A percentile compares a stretch with the other conserved stretches of the same genome.
These are phyloP conservation scores for Metschnikowia borealis DNA, from an alignment of 805 yeast genomes.

Conservation along the genomic window DNA sequence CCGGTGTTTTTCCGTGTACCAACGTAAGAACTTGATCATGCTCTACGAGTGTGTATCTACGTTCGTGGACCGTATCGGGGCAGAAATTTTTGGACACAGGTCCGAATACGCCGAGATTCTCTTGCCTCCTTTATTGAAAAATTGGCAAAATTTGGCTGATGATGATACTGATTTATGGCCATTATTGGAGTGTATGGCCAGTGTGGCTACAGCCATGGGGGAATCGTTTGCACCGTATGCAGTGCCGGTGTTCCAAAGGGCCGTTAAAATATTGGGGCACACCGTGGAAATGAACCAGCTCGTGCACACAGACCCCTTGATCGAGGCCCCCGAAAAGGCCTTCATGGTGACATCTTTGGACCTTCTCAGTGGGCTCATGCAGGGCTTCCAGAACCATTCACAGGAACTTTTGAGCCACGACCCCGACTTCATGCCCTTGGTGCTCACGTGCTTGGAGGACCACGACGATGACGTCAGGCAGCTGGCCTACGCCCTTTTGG, in stretches of 20 bases:
- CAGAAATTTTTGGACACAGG: slow-evolving; percentile 49
- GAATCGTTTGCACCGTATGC: slow-evolving; percentile 87
- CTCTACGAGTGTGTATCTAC: slow-evolving; percentile 90
- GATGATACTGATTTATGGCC: slow-evolving; percentile 89
- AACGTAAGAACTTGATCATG: slow-evolving; percentile 74
- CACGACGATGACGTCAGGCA: slow-evolving; percentile 86
- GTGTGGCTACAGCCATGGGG: slow-evolving; percentile 84
- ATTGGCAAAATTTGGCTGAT: slow-evolving; percentile 76
- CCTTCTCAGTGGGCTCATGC: slow-evolving; percentile 86
- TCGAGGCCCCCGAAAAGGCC: slow-evolving; percentile 82
- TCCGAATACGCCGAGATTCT: slow-evolving; percentile 56
- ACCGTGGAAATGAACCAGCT: slow-evolving; percentile 66
- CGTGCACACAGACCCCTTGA: slow-evolving; percentile 59
- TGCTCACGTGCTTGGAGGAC: slow-evolving; percentile 71
- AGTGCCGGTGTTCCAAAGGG: slow-evolving; percentile 75
- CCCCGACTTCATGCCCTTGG: slow-evolving; percentile 51
- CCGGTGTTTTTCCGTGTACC: slow-evolving; percentile 71
- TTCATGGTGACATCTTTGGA: slow-evolving; percentile 86
- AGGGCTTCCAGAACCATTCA: slow-evolving; percentile 71
- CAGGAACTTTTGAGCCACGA: slow-evolving; percentile 43
- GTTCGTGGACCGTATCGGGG: slow-evolving; percentile 72
- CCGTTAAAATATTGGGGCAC: slow-evolving; percentile 61
- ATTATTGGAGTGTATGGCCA: slow-evolving; percentile 84
- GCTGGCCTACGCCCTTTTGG: slow-evolving; percentile 82
- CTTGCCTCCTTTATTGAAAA: slow-evolving; percentile 74